These are phyloP conservation scores for Spizellomyces sp. DNA, from an alignment of 192 early-diverging fungal species.

Conservation along the genomic window DNA sequence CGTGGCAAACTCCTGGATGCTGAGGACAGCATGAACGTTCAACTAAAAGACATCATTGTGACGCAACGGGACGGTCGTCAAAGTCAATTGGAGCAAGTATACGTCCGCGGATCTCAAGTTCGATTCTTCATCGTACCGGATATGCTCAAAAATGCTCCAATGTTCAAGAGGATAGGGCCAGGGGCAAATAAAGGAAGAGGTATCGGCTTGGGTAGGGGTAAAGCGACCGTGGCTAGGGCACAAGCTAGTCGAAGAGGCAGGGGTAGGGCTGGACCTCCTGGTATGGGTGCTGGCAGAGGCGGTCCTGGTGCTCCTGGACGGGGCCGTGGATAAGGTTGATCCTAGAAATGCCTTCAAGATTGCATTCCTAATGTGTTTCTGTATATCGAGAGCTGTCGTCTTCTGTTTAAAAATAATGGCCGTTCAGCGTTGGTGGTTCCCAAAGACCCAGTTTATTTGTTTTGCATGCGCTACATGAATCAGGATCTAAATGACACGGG, in stretches of 20 bases:
- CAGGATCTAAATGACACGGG: too few species aligned
- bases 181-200: slow-evolving; percentile 78
- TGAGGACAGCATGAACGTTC: slow-evolving; percentile 99
- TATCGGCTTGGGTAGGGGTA: slow-evolving; percentile 79
- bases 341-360: neutral
- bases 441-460: too few species aligned
- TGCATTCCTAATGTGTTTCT: too few species aligned
- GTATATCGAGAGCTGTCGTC: too few species aligned
- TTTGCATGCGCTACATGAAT: too few species aligned
- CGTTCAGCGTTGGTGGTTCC: too few species aligned
- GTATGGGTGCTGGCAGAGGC: neutral
- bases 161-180: slow-evolving; percentile 95
- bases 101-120: slow-evolving; percentile 80
- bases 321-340: slow-evolving; percentile 12
- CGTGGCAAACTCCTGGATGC: slow-evolving; percentile 93
- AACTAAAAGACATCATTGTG: slow-evolving; percentile 91
- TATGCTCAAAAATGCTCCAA: slow-evolving; percentile 99
- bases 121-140: slow-evolving; percentile 98
- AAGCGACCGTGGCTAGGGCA: slow-evolving; percentile 80
- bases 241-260: slow-evolving; percentile 48
- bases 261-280: slow-evolving; percentile 12
- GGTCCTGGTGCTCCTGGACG: slow-evolving; percentile 12
- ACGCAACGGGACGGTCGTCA: slow-evolving; percentile 90
- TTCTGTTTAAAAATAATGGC: too few species aligned
- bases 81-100: slow-evolving; percentile 93